Percentiles rank a stretch among this genome's conserved stretches.
These are phyloP conservation scores for Phytophthora syringae DNA, from an alignment of 352 stramenopile genomes.

Conservation along the genomic window DNA sequence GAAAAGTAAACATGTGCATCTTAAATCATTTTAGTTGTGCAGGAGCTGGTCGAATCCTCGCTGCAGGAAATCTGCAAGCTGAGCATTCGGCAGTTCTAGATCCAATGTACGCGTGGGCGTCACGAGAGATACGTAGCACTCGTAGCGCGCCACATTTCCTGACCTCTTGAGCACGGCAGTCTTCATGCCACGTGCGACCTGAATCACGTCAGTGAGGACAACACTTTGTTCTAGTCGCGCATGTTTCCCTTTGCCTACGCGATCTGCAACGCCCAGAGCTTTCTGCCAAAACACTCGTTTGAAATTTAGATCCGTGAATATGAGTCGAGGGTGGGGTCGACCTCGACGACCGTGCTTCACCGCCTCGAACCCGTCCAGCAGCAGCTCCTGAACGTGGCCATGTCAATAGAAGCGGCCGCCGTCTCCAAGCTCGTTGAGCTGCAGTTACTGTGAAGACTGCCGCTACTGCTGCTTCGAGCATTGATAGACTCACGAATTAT, in stretches of 20 bases:
- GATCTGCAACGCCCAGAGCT: slow-evolving; percentile 34
- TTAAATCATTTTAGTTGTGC: too few species aligned
- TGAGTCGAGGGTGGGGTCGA: slow-evolving; percentile 63
- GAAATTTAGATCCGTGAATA: slow-evolving; percentile 79
- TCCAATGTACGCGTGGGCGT: slow-evolving; percentile 74
- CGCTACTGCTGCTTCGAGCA: slow-evolving; percentile 30
- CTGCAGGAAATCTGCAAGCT: slow-evolving; percentile 62
- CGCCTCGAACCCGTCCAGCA: slow-evolving; percentile 77
- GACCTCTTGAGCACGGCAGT: slow-evolving; percentile 81
- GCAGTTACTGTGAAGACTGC: slow-evolving; percentile 25
- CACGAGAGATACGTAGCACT: slow-evolving; percentile 80
- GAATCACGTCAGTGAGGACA: slow-evolving; percentile 67
- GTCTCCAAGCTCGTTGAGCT: slow-evolving; percentile 33
- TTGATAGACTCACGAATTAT: slow-evolving; percentile 15
- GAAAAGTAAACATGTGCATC: too few species aligned
- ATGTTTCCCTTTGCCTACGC: slow-evolving; percentile 67
- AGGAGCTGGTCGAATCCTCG: slow-evolving; percentile 67
- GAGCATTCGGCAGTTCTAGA: slow-evolving; percentile 62
- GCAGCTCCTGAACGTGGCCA: slow-evolving; percentile 64
- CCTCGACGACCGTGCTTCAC: slow-evolving; percentile 77
- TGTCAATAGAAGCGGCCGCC: slow-evolving; percentile 41
- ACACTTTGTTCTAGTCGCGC: slow-evolving; percentile 76
- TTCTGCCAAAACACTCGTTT: slow-evolving; percentile 88
- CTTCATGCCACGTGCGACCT: slow-evolving; percentile 81
- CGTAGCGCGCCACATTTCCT: slow-evolving; percentile 66